A percentile compares a stretch with the other conserved stretches of the same genome.
Conservation (phyloP, 306 rosid species). For the Argentina anserina region DNA sequence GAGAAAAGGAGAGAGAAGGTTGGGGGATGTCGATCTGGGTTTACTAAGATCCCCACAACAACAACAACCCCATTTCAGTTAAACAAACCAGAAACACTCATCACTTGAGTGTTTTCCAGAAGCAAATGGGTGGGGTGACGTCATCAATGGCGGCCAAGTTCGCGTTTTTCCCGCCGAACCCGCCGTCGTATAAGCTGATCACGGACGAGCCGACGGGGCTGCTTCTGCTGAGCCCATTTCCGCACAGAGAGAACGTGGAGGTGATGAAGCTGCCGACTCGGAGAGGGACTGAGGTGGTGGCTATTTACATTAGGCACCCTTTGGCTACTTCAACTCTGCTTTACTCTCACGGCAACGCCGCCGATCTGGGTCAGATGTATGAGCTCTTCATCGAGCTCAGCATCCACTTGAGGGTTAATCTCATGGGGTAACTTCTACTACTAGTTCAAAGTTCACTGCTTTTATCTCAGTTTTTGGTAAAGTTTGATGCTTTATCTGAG, state of each 20-base stretch:
- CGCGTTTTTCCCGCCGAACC: conserved; percentile 92
- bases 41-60: no score
- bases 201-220: conserved; percentile 64
- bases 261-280: conserved; percentile 73
- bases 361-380: conserved; percentile 99
- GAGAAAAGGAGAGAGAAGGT: conserved; percentile 13
- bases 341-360: conserved; percentile 94
- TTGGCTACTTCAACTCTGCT: conserved; percentile 85
- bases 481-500: background rate
- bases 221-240: conserved; percentile 66
- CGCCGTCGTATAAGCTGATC: conserved; percentile 69
- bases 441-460: background rate
- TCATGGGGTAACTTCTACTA: conserved; percentile 54
- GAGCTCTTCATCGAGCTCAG: conserved; percentile 84
- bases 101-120: background rate
- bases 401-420: conserved; percentile 81
- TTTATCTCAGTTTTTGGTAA: background rate
- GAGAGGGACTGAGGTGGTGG: conserved; percentile 70
- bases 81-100: background rate
- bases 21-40: conserved; percentile 44
- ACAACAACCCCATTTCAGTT: no score
- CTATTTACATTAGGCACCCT: conserved; percentile 77
- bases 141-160: conserved; percentile 97
- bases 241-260: conserved; percentile 90
- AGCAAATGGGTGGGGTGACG: conserved; percentile 84